phyloP scores from a whole-genome alignment of 2,329 filamentous ascomycete species.

The Cadophora malorum region DNA sequence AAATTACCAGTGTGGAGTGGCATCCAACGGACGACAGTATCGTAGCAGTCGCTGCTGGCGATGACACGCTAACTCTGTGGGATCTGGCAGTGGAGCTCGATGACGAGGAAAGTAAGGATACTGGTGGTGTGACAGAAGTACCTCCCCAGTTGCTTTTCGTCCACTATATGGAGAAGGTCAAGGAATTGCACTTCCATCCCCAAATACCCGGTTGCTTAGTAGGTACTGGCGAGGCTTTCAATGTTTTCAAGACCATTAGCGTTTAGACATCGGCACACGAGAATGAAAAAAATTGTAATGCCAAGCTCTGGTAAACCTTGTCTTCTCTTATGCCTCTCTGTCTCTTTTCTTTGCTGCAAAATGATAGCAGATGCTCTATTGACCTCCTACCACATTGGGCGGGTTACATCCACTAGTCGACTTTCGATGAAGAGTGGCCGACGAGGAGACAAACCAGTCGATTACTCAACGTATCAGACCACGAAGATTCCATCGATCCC shows the following conservation, averaged over 20 bases:
- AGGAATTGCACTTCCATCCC: conserved; percentile 97
- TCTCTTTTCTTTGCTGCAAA: background rate
- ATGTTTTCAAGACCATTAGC: conserved; percentile 83
- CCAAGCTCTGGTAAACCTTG: background rate
- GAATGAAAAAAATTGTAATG: conserved; percentile 14
- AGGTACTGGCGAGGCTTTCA: conserved; percentile 89
- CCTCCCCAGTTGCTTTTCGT: conserved; percentile 95
- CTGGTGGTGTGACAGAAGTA: conserved; percentile 84
- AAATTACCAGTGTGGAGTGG: conserved; percentile 96
- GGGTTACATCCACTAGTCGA: conserved; percentile 4
- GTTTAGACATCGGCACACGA: conserved; percentile 57
- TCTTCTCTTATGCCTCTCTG: background rate
- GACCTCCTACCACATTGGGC: background rate
- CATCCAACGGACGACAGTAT: conserved; percentile 97
- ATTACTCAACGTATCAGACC: background rate
- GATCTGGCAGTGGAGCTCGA: conserved; percentile 96
- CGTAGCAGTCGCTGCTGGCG: conserved; percentile 87
- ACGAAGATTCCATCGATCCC: background rate
- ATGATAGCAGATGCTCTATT: background rate
- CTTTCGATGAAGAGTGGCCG: background rate
- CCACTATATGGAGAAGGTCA: conserved; percentile 93
- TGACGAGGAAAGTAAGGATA: conserved; percentile 94
- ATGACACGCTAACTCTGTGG: conserved; percentile 95
- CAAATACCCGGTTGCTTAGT: conserved; percentile 91
- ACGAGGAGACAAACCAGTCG: background rate